Base-by-base conservation (phyloP, 1,284 basidiomycete genomes). In the Chalciporus sp. region DNA sequence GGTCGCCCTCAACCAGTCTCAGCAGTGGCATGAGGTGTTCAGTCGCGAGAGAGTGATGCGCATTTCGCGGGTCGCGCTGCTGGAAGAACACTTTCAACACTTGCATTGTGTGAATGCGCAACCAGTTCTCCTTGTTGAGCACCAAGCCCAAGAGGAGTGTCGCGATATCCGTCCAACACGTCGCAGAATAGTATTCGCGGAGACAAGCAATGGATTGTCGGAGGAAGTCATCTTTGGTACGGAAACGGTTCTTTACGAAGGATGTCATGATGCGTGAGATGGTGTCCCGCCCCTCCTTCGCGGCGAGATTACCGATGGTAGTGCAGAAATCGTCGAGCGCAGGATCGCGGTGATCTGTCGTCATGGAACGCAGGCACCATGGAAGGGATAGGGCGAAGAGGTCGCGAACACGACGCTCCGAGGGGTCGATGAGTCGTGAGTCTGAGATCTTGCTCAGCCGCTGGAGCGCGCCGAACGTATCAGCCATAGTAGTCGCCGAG, bases 151-250 rank as follows among this genome's bases (percentile, higher is more conserved):
- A 80, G 12, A 97, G 81, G 9, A 95, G 76, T 0, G 92, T 92
- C 45, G 92, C 85, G 35, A 95, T 81, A 43, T 91, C 84, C 31
- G 79, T 85, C 88, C 81, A 94, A 68, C 78, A 80, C 63, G 82
- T 85, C 47, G 68, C 65, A 20, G 83, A 83, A 74, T 90, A 95
- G 65, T 93, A 84, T 64, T 95, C 92, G 28, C 92, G 85, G 41
- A 98, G 79, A 60, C 90, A 88, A 3, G 84, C 79, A 17, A 94
- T 87, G 0, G 94, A 94, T 68, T 98, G 94, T 3, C 94, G 86
- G 54, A 96, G 81, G 71, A 98, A 94, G 70, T 98, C 95, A 53
- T 98, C 95, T 67, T 90, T 90, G 2, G 94, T 94, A 42, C 95
- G 81, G 79, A 98, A 98, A 42, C 93, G 89, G 20, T 81, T 78